Evolutionary conservation across 148 eudicot genomes (phyloP), one percentile per base, ranked within the genome.

Genomic region (Dysphania ambrosioides): DNA sequence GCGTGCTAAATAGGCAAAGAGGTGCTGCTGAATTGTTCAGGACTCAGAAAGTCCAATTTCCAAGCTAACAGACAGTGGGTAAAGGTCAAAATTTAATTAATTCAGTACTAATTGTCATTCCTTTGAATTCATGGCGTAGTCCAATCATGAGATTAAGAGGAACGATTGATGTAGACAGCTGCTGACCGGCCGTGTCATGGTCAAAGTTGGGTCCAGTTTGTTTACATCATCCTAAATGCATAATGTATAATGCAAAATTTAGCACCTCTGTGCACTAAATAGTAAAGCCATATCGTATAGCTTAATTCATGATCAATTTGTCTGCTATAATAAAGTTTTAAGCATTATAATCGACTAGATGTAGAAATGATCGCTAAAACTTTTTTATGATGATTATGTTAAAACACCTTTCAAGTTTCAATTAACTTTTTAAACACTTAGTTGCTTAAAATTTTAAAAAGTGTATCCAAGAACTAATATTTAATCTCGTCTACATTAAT

Each of bases 1-100:
- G 59, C 59, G 61, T 70, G 73, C 73, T 70, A 35, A 70, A 2
- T 72, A 57, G 55, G 55, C 66, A 53, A 70, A 70, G 31, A 57
- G 26, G 30, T 26, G n/a, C 30, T 35, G 47, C 66, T 72, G 51
- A 72, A 6, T 44, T 42, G 34, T 51, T 69, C 58, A 69, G 58
- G 53, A 8, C 40, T 12, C 56, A 63, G 63, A 71, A 34, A 7
- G n/a, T 71, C 56, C 72, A 42, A 68, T n/a, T n/a, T n/a, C 12
- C 47, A 8, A 23, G 53, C 31, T 24, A 9, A 27, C 23, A 49
- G 60, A 49, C 41, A 70, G 42, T 51, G 21, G 15, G 47, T 42
- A 23, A 21, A 53, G 23, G 66, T 72, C 75, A 72, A 72, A 72
- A 24, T 49, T 4, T 8, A 49, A 49, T 29, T 7, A 9, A 29